Base-by-base conservation (phyloP, 164 flowering plant genomes). In the Paratinospora sagittata region DNA sequence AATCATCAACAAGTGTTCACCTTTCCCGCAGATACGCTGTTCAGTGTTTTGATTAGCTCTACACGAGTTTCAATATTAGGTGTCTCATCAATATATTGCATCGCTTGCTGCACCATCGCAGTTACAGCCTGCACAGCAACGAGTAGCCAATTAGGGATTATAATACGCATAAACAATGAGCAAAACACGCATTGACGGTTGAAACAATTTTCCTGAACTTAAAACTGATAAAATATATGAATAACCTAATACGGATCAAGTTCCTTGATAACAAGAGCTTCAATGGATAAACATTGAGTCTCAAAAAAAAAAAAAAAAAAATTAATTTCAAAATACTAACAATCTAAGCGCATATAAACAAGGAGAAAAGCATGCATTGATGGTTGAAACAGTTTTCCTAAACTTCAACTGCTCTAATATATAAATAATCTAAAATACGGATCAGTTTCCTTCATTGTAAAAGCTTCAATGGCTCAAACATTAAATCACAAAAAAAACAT, bases 61-160 rank as follows among this genome's bases (percentile, higher is more conserved):
- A 90, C 70, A 30, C 91, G 87, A 67, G 97, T 82, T 71, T 92
- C 97, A 76, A 90, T 39, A 81, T 94, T 97, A 26, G 98, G 97
- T 16, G 97, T 91, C 84, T 90, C 82, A 57, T 90, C 98, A 78
- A 92, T 92, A 74, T 90, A 95, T 69, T 88, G 87, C 97, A 95
- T 92, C 7, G 97, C 98, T 82, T 90, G 97, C 79, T 94, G 96
- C 68, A 92, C 97, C 93, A 95, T 90, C 7, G 93, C 93, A 68
- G 96, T 85, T 52, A 90, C 95, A 67, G 93, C 97, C 97, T 92
- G 88, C 10, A 21, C 16, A 58, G 43, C 63, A 75, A 65, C 7
- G 33, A 70, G 57, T 36, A 70, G 61, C 61, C 10, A 55, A 13
- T 8, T 8, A 13, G 14, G 3, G 55, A 47, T 47, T 47, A 47